Evolutionary conservation across 169 alveolate genomes (phyloP).

Genomic region (Plasmodium malariae): DNA sequence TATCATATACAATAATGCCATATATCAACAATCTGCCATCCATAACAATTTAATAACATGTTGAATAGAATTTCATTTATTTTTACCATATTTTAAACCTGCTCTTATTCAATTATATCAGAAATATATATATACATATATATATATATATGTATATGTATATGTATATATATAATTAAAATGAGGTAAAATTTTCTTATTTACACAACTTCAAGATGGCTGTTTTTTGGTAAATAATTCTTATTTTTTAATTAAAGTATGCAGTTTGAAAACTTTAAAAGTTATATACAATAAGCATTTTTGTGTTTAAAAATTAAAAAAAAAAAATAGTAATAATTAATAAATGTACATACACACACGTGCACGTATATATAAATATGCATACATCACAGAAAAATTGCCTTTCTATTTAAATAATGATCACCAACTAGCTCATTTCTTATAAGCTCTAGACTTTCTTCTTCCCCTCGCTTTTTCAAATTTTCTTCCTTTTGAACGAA

Average conservation of each 20-base stretch:
- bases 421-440: slow-evolving; percentile 72
- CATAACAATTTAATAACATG: no score
- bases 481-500: slow-evolving; percentile 94
- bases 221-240: neutral
- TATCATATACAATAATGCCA: no score
- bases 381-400: slow-evolving; percentile 73
- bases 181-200: no score
- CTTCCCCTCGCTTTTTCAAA: slow-evolving; percentile 96
- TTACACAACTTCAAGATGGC: neutral
- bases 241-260: slow-evolving; percentile 15
- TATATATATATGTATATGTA: no score
- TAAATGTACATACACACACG: neutral
- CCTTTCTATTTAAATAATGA: slow-evolving; percentile 22
- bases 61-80: no score
- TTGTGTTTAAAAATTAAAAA: slow-evolving; percentile 23
- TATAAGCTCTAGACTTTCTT: slow-evolving; percentile 92
- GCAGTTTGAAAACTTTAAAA: neutral
- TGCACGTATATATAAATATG: neutral
- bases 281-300: slow-evolving; percentile 25
- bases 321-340: slow-evolving; percentile 1
- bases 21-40: no score
- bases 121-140: no score
- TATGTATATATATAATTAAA: no score
- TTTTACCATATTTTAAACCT: no score
- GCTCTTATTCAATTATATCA: no score